A percentile compares a stretch with the other conserved stretches of the same genome.
phyloP scores from a whole-genome alignment of 176 grass and related monocot genomes.

The Phoenix roebelenii region DNA sequence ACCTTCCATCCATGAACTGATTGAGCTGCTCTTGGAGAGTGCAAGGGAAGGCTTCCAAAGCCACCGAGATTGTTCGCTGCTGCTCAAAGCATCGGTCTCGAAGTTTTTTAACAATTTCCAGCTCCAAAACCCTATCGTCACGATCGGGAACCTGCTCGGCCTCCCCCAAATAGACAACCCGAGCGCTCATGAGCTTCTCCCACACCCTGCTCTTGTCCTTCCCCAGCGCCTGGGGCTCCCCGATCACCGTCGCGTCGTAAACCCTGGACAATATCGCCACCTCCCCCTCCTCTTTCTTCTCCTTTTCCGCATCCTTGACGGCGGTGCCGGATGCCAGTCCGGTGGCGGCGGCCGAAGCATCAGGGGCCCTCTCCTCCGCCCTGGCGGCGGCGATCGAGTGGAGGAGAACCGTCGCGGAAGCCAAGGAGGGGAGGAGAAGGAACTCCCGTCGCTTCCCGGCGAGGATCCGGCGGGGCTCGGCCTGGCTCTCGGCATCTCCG shows the following conservation, averaged over 20 bases:
- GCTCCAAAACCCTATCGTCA: constrained; percentile 64
- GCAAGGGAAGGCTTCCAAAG: constrained; percentile 68
- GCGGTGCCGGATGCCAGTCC: constrained; percentile 14
- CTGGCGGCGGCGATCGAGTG: constrained; percentile 29
- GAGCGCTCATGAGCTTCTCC: constrained; percentile 93
- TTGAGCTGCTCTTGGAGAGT: constrained; percentile 77
- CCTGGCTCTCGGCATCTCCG: constrained; percentile 1
- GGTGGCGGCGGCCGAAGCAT: constrained; percentile 15
- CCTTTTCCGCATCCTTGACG: neutral
- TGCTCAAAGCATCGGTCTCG: constrained; percentile 37
- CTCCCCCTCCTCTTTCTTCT: constrained; percentile 23
- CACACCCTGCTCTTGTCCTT: constrained; percentile 79
- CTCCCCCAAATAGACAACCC: constrained; percentile 88
- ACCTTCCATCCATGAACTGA: constrained; percentile 80
- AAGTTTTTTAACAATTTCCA: constrained; percentile 77
- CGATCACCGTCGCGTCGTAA: constrained; percentile 91
- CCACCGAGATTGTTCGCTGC: constrained; percentile 44
- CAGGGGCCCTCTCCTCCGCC: too few species aligned
- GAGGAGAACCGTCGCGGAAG: constrained; percentile 36
- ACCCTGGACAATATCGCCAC: constrained; percentile 56
- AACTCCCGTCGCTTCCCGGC: constrained; percentile 37
- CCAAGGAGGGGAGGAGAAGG: constrained; percentile 56
- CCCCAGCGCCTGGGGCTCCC: constrained; percentile 79
- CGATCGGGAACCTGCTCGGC: constrained; percentile 85
- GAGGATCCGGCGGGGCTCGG: neutral